Evolutionary conservation across 2,329 filamentous ascomycete genomes (phyloP).

Genomic region (Aspergillus versicolor): DNA sequence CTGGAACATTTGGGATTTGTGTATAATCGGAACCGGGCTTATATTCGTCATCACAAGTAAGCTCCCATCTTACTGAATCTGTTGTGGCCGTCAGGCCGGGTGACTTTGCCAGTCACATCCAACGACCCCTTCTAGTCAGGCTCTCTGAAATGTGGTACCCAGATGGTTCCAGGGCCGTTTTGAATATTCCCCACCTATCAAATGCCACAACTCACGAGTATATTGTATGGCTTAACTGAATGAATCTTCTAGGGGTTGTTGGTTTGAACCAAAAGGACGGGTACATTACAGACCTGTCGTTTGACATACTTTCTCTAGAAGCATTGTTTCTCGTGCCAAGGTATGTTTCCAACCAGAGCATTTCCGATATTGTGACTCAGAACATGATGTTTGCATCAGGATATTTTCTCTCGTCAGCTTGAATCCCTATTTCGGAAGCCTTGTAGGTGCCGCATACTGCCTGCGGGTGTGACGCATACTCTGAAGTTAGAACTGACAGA

Average conservation of each 20-base stretch:
- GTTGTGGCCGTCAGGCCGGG: neutral
- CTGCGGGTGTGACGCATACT: neutral
- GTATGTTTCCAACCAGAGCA: conserved; percentile 29
- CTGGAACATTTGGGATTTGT: conserved; percentile 73
- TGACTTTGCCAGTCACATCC: neutral
- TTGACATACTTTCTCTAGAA: conserved; percentile 86
- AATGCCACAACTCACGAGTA: neutral
- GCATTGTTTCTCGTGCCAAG: conserved; percentile 84
- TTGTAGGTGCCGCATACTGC: conserved; percentile 28
- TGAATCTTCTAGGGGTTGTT: conserved; percentile 55
- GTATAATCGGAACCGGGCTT: conserved; percentile 71
- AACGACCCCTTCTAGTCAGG: neutral
- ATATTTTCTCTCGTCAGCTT: conserved; percentile 84
- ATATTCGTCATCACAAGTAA: conserved; percentile 71
- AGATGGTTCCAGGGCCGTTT: neutral
- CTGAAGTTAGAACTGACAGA: conserved; percentile 17
- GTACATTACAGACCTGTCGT: conserved; percentile 71
- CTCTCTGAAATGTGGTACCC: neutral
- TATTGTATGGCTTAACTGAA: neutral
- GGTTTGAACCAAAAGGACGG: conserved; percentile 63
- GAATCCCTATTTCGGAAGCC: conserved; percentile 75
- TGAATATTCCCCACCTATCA: neutral
- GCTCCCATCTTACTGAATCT: conserved; percentile 32
- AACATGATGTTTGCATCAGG: conserved; percentile 42
- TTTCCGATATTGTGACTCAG: conserved; percentile 7